Conservation (phyloP, 1,139 yeast species). For the Kluyveromyces sp. region DNA sequence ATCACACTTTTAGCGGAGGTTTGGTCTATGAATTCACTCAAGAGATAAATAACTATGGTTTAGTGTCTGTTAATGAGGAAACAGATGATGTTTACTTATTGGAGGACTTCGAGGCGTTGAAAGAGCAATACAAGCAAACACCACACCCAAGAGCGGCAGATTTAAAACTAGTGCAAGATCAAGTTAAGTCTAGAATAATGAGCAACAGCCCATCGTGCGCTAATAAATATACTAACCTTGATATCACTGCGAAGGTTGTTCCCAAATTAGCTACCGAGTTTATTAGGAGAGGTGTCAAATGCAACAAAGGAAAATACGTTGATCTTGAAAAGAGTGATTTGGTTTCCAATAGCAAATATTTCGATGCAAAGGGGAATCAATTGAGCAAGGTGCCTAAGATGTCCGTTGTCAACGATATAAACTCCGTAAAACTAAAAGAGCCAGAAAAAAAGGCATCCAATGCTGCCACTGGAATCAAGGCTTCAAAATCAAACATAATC, state of each 20-base stretch:
- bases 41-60: slow-evolving; percentile 83
- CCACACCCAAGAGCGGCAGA: slow-evolving; percentile 24
- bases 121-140: slow-evolving; percentile 38
- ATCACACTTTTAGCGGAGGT: slow-evolving; percentile 82
- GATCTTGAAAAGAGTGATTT: slow-evolving; percentile 31
- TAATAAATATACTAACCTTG: slow-evolving; percentile 43
- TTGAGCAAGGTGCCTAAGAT: slow-evolving; percentile 2
- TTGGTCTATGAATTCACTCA: slow-evolving; percentile 86
- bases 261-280: slow-evolving; percentile 38
- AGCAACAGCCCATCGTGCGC: slow-evolving; percentile 32
- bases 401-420: slow-evolving; percentile 2
- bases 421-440: neutral
- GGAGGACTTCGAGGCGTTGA: slow-evolving; percentile 47
- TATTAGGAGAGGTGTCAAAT: slow-evolving; percentile 42
- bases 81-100: slow-evolving; percentile 48
- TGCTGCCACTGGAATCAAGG: neutral
- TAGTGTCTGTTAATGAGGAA: slow-evolving; percentile 52
- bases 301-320: slow-evolving; percentile 41
- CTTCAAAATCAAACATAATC: neutral
- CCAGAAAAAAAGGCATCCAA: neutral
- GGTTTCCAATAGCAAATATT: slow-evolving; percentile 12
- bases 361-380: slow-evolving; percentile 14
- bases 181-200: slow-evolving; percentile 3
- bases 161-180: slow-evolving; percentile 5
- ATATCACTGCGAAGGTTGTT: slow-evolving; percentile 43